These are phyloP conservation scores for Acrodontium crateriforme DNA, from an alignment of 2,329 filamentous ascomycete species.

Conservation along the genomic window DNA sequence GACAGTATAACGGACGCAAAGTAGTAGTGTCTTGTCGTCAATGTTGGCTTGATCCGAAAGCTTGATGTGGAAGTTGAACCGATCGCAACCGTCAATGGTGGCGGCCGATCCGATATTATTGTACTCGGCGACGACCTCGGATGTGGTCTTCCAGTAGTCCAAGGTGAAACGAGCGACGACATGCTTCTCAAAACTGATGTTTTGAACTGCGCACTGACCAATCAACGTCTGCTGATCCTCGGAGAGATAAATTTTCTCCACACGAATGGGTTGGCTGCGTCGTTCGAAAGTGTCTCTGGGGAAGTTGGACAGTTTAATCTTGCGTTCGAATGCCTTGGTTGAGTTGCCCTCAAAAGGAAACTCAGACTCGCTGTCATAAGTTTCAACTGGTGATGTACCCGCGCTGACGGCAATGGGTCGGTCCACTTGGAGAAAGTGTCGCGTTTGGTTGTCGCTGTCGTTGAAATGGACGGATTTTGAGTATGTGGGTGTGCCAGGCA, in stretches of 20 bases:
- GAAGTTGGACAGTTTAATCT: constrained; percentile 75
- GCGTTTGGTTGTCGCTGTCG: constrained; percentile 86
- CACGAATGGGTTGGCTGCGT: constrained; percentile 52
- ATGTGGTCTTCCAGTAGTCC: constrained; percentile 98
- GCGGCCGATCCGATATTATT: constrained; percentile 60
- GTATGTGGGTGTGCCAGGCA: constrained; percentile 93
- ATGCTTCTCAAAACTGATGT: constrained; percentile 76
- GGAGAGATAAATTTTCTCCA: constrained; percentile 80
- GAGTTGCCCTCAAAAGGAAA: constrained; percentile 64
- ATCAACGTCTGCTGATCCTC: constrained; percentile 74
- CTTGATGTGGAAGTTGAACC: constrained; percentile 90
- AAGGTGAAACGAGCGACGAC: constrained; percentile 91
- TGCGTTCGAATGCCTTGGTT: constrained; percentile 62
- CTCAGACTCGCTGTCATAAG: constrained; percentile 73
- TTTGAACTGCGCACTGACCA: constrained; percentile 71
- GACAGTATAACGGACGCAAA: constrained; percentile 80
- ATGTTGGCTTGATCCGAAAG: constrained; percentile 81
- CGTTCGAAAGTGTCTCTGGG: constrained; percentile 52
- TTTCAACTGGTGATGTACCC: constrained; percentile 79
- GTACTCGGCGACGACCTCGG: constrained; percentile 83
- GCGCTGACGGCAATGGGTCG: constrained; percentile 92
- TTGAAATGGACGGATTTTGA: constrained; percentile 98
- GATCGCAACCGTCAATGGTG: constrained; percentile 54
- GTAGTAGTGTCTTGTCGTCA: constrained; percentile 80
- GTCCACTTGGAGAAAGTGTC: constrained; percentile 90